Base-by-base conservation (phyloP, 225 moss, liverwort and hornwort genomes). In the Physcomitrium patens region DNA sequence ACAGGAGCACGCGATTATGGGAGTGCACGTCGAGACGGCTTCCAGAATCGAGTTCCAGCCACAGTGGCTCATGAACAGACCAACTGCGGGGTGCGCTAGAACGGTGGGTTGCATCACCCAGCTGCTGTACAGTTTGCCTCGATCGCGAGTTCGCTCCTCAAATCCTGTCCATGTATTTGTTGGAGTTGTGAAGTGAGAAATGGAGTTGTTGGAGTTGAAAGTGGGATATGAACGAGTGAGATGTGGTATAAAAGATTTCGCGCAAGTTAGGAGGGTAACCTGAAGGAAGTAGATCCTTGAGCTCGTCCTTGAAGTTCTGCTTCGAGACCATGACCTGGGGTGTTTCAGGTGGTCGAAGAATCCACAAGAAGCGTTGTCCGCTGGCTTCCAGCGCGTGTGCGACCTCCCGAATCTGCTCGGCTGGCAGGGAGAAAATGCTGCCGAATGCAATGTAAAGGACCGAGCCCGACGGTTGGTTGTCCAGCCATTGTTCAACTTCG, bases 1-100 rank as follows among this genome's bases (percentile, higher is more conserved):
- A n/a, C 57, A 44, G 2, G 77, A 81, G 10, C 56, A 22, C 8
- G 78, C 74, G 9, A 84, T 55, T 1, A 81, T 45, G 12, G 80
- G 72, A 18, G 76, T 73, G 55, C 44, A 67, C 8, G 83, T 64
- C 2, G 41, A 7, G 6, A 84, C 71, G 24, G 84, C 60, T 71
- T 84, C 84, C 62, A 84, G 60, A 7, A 79, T 20, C 9, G 83
- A 80, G 59, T 79, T 83, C 81, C 84, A 84, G 10, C 84, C 84
- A 10, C 84, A 84, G 27, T 84, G 84, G 31, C 74, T 84, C 45
- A 84, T 24, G 56, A 77, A 84, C 66, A 81, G 67, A 7, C 74
- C 75, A 41, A 80, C 77, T 10, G 81, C 84, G 5, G 42, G 74
- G 67, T 78, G 84, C 0, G 75, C 61, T 2, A 84, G 60, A 41